Evolutionary conservation across 768 basidiomycete genomes (phyloP).

Genomic region (Sutorius australiensis): DNA sequence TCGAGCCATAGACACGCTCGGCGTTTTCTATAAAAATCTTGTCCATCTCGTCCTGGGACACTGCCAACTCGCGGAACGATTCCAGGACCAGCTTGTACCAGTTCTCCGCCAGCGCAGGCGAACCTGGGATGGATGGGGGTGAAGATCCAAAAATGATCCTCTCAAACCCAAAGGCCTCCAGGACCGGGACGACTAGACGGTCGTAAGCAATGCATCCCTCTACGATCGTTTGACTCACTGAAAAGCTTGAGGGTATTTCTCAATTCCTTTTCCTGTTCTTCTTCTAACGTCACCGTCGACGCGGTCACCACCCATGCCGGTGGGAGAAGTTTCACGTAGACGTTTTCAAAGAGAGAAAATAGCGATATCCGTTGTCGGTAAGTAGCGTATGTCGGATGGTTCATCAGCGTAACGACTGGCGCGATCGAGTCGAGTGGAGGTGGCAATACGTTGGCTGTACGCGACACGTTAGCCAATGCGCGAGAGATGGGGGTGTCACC

Average conservation of each 20-base stretch:
- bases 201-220: neutral
- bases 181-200: slow-evolving; percentile 64
- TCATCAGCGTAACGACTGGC: slow-evolving; percentile 77
- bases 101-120: slow-evolving; percentile 50
- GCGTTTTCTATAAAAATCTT: slow-evolving; percentile 65
- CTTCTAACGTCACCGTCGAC: slow-evolving; percentile 29
- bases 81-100: slow-evolving; percentile 85
- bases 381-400: slow-evolving; percentile 65
- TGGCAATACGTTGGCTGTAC: slow-evolving; percentile 71
- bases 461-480: neutral
- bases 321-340: slow-evolving; percentile 72
- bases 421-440: slow-evolving; percentile 69
- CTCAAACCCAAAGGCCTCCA: slow-evolving; percentile 83
- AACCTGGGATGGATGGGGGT: slow-evolving; percentile 49
- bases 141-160: slow-evolving; percentile 83
- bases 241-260: slow-evolving; percentile 79
- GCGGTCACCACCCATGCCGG: slow-evolving; percentile 64
- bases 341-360: slow-evolving; percentile 69
- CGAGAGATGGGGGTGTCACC: neutral
- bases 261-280: slow-evolving; percentile 41
- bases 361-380: slow-evolving; percentile 72
- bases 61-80: slow-evolving; percentile 71
- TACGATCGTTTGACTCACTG: slow-evolving; percentile 45
- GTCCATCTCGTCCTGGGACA: slow-evolving; percentile 75
- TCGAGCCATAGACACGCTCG: slow-evolving; percentile 35